These are phyloP conservation scores for Cyberlindnera americana DNA, from an alignment of 805 yeast genomes.

Conservation along the genomic window DNA sequence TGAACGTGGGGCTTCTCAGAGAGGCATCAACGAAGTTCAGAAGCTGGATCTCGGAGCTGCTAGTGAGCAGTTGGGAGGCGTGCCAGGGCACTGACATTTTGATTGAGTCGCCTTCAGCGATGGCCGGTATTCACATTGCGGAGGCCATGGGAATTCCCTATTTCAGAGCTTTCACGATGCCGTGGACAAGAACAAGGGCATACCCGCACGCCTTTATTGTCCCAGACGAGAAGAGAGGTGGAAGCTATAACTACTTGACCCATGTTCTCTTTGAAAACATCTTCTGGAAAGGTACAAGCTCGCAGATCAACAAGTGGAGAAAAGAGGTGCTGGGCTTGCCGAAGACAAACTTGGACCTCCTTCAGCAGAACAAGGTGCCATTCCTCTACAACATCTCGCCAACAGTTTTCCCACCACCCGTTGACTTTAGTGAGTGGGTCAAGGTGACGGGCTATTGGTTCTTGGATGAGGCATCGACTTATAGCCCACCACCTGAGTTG, in stretches of 20 bases:
- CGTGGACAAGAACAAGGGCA: constrained; percentile 94
- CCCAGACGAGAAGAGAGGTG: constrained; percentile 91
- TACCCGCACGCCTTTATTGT: constrained; percentile 96
- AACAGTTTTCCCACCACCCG: constrained; percentile 83
- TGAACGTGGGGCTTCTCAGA: constrained; percentile 75
- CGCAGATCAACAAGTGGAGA: constrained; percentile 88
- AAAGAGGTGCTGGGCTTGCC: constrained; percentile 59
- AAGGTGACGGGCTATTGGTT: constrained; percentile 96
- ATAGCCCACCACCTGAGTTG: constrained; percentile 59
- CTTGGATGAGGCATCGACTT: constrained; percentile 59
- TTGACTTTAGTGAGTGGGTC: constrained; percentile 95
- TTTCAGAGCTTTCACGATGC: constrained; percentile 96
- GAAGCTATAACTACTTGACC: constrained; percentile 87
- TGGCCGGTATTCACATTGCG: constrained; percentile 94
- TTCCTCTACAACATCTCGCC: constrained; percentile 89
- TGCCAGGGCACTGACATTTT: constrained; percentile 77
- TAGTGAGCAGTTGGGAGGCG: constrained; percentile 78
- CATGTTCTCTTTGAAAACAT: constrained; percentile 91
- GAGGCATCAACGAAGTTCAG: constrained; percentile 81
- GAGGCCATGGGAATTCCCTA: constrained; percentile 89
- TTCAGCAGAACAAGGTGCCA: constrained; percentile 81
- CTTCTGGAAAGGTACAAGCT: constrained; percentile 88
- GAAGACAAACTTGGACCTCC: constrained; percentile 61
- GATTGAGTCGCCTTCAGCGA: constrained; percentile 94
- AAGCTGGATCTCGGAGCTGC: constrained; percentile 76